phyloP scores from a whole-genome alignment of 352 stramenopile genomes.

The Elongisporangium undulatum region DNA sequence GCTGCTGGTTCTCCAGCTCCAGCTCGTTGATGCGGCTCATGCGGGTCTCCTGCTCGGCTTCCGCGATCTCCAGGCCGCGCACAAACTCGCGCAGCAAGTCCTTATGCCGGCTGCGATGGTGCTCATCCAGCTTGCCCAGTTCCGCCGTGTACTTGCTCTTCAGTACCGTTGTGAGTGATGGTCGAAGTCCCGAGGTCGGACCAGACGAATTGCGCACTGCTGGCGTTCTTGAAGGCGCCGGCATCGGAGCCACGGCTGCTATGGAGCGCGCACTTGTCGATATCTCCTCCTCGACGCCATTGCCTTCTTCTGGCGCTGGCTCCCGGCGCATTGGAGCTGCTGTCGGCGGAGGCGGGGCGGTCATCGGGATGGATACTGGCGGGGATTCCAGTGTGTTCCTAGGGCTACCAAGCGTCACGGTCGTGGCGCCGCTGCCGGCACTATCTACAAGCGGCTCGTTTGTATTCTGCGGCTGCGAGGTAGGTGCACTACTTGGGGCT shows the following conservation, averaged over 20 bases:
- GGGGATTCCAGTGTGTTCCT: not conserved
- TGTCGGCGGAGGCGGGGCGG: not conserved
- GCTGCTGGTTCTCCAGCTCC: slow-evolving; percentile 54
- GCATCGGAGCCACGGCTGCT: slow-evolving; percentile 2
- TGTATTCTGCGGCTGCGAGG: not conserved
- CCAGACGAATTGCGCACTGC: slow-evolving; percentile 3
- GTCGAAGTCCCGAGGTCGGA: slow-evolving; percentile 7
- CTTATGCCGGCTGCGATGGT: slow-evolving; percentile 29
- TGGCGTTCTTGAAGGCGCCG: slow-evolving; percentile 7
- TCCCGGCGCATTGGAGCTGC: not conserved
- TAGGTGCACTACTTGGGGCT: not conserved
- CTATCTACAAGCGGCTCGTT: not conserved
- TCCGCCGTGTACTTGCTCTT: slow-evolving; percentile 58
- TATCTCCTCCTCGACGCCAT: slow-evolving; percentile 10
- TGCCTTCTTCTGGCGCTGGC: slow-evolving; percentile 3
- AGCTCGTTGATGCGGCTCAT: slow-evolving; percentile 72
- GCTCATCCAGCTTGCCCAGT: slow-evolving; percentile 34
- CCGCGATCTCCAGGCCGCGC: slow-evolving; percentile 61
- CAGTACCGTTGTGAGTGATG: slow-evolving; percentile 54
- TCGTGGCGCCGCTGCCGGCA: not conserved
- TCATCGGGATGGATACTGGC: not conserved
- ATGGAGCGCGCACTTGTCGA: slow-evolving; percentile 8
- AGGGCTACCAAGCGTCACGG: not conserved
- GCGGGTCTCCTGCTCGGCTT: slow-evolving; percentile 66
- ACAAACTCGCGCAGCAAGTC: slow-evolving; percentile 70